Base-by-base conservation (phyloP, 148 eudicot genomes). In the Vaccinium corymbosum region DNA sequence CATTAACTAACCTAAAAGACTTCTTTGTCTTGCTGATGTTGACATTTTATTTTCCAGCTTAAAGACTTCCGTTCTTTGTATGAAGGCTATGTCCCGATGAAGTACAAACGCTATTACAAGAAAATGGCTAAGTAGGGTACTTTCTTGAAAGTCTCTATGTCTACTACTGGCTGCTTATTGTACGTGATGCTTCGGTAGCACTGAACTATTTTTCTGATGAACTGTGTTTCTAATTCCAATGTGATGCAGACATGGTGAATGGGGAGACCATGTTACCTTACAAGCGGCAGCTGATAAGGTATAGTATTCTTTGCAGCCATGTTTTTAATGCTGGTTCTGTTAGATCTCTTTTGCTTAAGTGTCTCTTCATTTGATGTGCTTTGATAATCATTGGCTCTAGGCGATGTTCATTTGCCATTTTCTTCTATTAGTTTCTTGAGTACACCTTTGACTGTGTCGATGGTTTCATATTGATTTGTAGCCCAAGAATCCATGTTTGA, bases 221-320 rank as follows among this genome's bases (percentile, higher is more conserved):
- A 52, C 25, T 52, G 55, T 71, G 76, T 51, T n/a, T 75, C 46
- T 79, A 20, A 55, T 83, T 56, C 32, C 6, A 59, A 6, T 76
- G 29, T 29, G 35, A 59, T 89, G 82, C 92, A 95, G 98, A 86
- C 87, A 88, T 49, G 97, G 98, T 84, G 95, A 95, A 89, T 95
- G 98, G 97, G 98, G 97, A 68, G 97, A 94, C 88, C 98, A 93
- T 86, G 88, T 95, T 77, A 95, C 98, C 22, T 89, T 95, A 86
- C 98, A 95, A 90, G 98, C 98, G 32, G 98, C 98, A 29, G 97
- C 98, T 84, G 98, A 95, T 81, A 91, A 88, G 94, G 98, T 95
- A 72, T 53, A 80, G 53, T 64, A 61, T 74, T 84, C 79, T 83
- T 83, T 64, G 25, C 79, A 50, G 59, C 27, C 25, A 29, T 16